These are phyloP conservation scores for Blastocystis hominis DNA, from an alignment of 352 stramenopile genomes.

Conservation along the genomic window DNA sequence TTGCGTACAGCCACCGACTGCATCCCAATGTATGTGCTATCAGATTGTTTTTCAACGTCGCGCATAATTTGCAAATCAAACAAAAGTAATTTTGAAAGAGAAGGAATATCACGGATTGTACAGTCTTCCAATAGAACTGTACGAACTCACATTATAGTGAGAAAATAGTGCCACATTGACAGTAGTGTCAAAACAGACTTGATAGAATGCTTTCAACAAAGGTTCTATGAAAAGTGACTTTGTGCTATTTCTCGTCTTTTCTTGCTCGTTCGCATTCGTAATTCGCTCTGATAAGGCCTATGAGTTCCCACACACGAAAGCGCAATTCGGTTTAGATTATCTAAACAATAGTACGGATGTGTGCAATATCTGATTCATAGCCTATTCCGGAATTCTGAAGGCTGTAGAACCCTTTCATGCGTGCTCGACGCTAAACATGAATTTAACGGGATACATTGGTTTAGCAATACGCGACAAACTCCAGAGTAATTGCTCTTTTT, in stretches of 20 bases:
- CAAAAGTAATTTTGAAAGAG: not conserved
- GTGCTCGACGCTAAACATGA: not conserved
- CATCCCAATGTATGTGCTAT: not conserved
- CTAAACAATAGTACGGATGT: not conserved
- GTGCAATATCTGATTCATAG: not conserved
- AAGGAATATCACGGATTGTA: not conserved
- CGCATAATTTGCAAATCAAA: not conserved
- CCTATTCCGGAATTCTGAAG: not conserved
- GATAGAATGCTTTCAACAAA: not conserved
- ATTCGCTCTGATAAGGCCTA: not conserved
- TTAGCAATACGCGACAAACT: conserved; percentile 42
- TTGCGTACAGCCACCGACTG: not conserved
- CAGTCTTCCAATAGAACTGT: not conserved
- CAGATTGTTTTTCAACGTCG: not conserved
- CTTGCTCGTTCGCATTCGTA: not conserved
- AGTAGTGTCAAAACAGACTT: not conserved
- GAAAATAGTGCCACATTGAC: not conserved
- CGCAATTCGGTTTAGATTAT: conserved; percentile 23
- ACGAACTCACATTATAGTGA: not conserved
- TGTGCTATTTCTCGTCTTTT: not conserved
- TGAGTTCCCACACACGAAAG: not conserved
- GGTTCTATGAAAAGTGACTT: not conserved
- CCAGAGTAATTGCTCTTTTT: not conserved
- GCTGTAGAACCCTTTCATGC: conserved; percentile 21
- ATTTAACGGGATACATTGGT: not conserved